phyloP scores from a whole-genome alignment of 2,329 filamentous ascomycete genomes.

The Cercospora sojina region DNA sequence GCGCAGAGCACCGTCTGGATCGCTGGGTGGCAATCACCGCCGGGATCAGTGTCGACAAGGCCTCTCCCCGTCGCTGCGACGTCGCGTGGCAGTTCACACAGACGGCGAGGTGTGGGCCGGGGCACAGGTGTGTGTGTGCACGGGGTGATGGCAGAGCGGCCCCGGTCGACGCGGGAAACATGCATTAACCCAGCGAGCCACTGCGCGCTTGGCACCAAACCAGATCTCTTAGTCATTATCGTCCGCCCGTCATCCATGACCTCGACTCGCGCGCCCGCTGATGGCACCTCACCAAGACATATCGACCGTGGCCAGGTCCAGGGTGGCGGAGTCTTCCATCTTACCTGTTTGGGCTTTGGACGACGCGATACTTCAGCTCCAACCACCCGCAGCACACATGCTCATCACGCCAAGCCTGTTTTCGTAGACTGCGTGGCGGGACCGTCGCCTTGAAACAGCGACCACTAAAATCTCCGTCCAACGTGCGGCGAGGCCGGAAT shows the following conservation, averaged over 20 bases:
- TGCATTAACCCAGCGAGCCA: background rate
- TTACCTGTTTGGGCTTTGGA: background rate
- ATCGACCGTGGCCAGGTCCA: background rate
- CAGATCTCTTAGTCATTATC: background rate
- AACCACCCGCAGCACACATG: background rate
- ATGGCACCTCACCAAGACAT: background rate
- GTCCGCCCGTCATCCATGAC: background rate
- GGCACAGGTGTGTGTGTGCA: background rate
- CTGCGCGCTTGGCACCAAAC: background rate
- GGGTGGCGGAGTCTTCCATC: background rate
- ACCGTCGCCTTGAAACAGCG: background rate
- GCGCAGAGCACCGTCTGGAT: background rate
- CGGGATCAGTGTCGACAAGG: background rate
- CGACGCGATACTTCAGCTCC: background rate
- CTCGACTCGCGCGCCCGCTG: background rate
- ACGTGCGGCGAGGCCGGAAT: background rate
- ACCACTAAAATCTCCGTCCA: background rate
- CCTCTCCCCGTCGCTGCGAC: background rate
- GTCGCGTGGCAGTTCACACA: background rate
- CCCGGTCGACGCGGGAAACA: background rate
- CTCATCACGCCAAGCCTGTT: background rate
- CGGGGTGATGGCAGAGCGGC: background rate
- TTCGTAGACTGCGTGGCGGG: background rate
- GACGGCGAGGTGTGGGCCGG: background rate
- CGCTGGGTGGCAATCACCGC: background rate